A percentile compares a stretch with the other conserved stretches of the same genome.
Conservation (phyloP, 2,329 filamentous ascomycete genomes). For the Neopestalotiopsis sp. region DNA sequence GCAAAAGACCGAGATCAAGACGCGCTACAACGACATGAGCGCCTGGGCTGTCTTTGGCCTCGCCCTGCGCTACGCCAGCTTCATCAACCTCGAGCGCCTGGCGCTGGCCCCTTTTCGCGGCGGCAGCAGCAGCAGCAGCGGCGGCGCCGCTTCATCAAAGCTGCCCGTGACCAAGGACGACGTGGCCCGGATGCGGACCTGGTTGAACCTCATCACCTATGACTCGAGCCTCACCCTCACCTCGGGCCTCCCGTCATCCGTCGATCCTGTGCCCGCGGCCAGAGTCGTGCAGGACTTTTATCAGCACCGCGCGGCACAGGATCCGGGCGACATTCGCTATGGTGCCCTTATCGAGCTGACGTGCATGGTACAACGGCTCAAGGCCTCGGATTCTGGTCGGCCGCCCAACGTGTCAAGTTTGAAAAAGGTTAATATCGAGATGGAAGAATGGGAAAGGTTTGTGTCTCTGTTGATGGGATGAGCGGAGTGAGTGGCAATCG, state of each 20-base stretch:
- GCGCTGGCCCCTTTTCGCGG: slow-evolving; percentile 13
- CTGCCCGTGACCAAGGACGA: neutral
- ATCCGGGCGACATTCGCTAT: slow-evolving; percentile 6
- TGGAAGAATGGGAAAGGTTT: slow-evolving; percentile 16
- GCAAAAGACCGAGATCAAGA: neutral
- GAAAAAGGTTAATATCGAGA: slow-evolving; percentile 15
- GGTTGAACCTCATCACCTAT: slow-evolving; percentile 14
- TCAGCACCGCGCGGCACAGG: neutral
- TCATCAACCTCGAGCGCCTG: slow-evolving; percentile 8
- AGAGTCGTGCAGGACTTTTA: slow-evolving; percentile 2
- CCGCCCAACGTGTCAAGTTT: slow-evolving; percentile 5
- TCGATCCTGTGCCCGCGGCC: neutral
- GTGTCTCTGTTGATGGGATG: neutral
- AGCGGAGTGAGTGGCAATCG: neutral
- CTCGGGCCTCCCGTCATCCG: slow-evolving; percentile 7
- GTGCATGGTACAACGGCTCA: slow-evolving; percentile 11
- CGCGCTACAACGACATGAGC: slow-evolving; percentile 16
- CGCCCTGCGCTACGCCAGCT: slow-evolving; percentile 10
- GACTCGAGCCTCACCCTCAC: slow-evolving; percentile 8
- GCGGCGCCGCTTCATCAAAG: neutral
- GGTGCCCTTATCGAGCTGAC: slow-evolving; percentile 11
- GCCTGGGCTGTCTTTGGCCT: slow-evolving; percentile 14
- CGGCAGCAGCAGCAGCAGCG: too few relatives aligned
- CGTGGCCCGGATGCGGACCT: slow-evolving; percentile 6
- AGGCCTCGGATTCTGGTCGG: neutral